These are phyloP conservation scores for Microbotryum intermedium DNA, from an alignment of 1,284 basidiomycete species.

Conservation along the genomic window DNA sequence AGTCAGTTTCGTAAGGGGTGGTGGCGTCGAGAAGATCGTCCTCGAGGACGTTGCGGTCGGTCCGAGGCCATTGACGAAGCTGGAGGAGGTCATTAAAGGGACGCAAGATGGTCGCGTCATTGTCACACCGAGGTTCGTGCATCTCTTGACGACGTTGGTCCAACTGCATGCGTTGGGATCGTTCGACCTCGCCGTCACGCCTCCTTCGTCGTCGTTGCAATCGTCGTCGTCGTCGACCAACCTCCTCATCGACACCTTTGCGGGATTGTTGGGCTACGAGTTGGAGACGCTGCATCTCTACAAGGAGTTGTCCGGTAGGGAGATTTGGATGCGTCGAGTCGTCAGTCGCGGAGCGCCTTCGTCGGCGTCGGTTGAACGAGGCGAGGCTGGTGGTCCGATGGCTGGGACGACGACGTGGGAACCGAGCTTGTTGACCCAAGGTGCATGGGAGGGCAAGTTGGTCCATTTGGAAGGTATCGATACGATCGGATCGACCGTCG, in stretches of 20 bases:
- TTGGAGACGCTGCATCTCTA: slow-evolving; percentile 39
- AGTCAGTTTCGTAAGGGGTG: slow-evolving; percentile 4
- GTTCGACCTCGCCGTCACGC: slow-evolving; percentile 22
- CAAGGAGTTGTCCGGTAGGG: slow-evolving; percentile 40
- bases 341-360: slow-evolving; percentile 2
- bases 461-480: slow-evolving; percentile 41
- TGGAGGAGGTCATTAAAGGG: background rate
- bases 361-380: background rate
- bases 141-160: slow-evolving; percentile 36
- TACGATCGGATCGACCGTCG: slow-evolving; percentile 38
- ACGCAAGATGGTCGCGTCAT: no score
- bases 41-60: slow-evolving; percentile 9
- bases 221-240: slow-evolving; percentile 38
- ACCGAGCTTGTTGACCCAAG: slow-evolving; percentile 34
- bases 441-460: slow-evolving; percentile 35
- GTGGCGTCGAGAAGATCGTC: background rate
- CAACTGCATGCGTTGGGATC: slow-evolving; percentile 38
- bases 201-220: slow-evolving; percentile 13
- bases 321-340: slow-evolving; percentile 36
- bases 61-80: slow-evolving; percentile 2
- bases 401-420: slow-evolving; percentile 26
- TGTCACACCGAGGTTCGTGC: slow-evolving; percentile 36
- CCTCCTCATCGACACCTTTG: slow-evolving; percentile 38
- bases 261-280: slow-evolving; percentile 37
- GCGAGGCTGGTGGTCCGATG: background rate